Base-by-base conservation (phyloP, 2,329 filamentous ascomycete genomes). In the Dactylellina drechsleri region DNA sequence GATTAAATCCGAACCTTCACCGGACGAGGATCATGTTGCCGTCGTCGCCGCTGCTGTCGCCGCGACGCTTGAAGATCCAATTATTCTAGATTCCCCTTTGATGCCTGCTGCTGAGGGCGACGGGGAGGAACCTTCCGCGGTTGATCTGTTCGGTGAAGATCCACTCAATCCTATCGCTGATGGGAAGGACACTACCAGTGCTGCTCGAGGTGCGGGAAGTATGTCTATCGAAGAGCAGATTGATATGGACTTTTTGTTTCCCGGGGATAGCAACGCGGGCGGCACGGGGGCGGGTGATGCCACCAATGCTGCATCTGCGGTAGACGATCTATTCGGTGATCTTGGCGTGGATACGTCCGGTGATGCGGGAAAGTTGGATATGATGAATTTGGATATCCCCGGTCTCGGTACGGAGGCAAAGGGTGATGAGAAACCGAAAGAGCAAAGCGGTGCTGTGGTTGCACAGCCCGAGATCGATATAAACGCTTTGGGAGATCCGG, bases 201-300 rank as follows among this genome's bases (percentile, higher is more conserved):
- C 10, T 6, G 62, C 49, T 6, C 57, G 56, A 15, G 57, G 23
- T 1, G 62, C 18, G 7, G 57, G 62, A 4, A 40, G 45, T 23
- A 67, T 75, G 62, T 57, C 62, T 4, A 67, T 74, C 26, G 70
- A 72, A 59, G 71, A 68, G 16, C 62, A 68, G 36, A 75, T 75
- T 13, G 71, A 75, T 43, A 75, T 75, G 64, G 71, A 75, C 59
- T 68, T 75, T 36, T 23, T 75, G 15, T 75, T 75, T 28, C 56
- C 62, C 4, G 57, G 50, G 8, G 60, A 64, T 47, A 18, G 13
- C 18, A 28, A 18, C 6, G 28, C 13, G 2, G 23, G n/a, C 4
- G 64, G 36, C 5, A 15, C 15, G 1, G 59, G 28, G 18, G 50
- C 40, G 18, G 59, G 28, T 23, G 66, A 57, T 43, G 49, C 0